Percentiles rank a stretch among this genome's conserved stretches.
Conservation (phyloP, 495 filamentous ascomycete genomes). For the Neurospora sp. region DNA sequence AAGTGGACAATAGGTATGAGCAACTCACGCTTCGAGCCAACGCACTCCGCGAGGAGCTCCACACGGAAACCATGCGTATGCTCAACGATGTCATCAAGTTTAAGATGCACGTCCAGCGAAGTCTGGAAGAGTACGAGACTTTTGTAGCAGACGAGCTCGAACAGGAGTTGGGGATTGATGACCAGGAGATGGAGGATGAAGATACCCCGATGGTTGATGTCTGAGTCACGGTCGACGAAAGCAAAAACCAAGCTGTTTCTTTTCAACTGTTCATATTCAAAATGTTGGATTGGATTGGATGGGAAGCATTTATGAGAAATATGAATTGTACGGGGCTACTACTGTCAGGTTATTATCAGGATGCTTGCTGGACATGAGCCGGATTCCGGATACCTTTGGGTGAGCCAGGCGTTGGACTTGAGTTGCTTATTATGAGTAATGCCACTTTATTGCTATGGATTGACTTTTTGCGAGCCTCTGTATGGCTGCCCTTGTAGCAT, state of each 20-base stretch:
- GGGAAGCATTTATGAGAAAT: not conserved
- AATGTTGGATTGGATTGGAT: not conserved
- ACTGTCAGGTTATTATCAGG: not conserved
- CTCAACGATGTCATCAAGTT: conserved; percentile 96
- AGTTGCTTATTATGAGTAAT: not conserved
- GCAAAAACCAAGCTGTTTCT: conserved; percentile 18
- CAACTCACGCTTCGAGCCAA: conserved; percentile 78
- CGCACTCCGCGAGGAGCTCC: conserved; percentile 79
- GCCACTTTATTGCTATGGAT: not conserved
- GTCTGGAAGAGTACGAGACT: conserved; percentile 81
- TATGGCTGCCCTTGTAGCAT: not conserved
- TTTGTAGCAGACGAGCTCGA: conserved; percentile 88
- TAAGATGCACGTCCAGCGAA: conserved; percentile 92
- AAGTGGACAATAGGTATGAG: conserved; percentile 55
- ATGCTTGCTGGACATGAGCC: conserved; percentile 1
- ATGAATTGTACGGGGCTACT: not conserved
- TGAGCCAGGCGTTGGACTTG: not conserved
- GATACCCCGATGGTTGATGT: conserved; percentile 15
- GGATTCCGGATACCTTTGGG: not conserved
- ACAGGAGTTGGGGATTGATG: conserved; percentile 57
- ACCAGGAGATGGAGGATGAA: conserved; percentile 27
- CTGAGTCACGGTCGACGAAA: not conserved
- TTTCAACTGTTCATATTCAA: not conserved
- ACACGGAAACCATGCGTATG: conserved; percentile 92
- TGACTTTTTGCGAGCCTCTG: not conserved